Evolutionary conservation across 768 basidiomycete genomes (phyloP).

Genomic region (Boletus fagicola): DNA sequence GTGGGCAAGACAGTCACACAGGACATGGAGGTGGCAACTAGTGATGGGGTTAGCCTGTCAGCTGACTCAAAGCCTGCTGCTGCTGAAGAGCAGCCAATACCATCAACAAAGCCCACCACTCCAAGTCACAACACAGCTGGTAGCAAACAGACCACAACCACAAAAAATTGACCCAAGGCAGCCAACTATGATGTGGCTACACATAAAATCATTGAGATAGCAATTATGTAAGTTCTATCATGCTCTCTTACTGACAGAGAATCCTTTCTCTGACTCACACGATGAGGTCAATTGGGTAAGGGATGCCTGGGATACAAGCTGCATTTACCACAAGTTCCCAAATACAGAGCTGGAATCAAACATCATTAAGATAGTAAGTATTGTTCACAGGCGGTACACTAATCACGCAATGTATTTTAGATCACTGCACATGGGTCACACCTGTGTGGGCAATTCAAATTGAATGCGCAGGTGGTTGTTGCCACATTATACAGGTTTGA

Average conservation of each 20-base stretch:
- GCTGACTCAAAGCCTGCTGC: no score
- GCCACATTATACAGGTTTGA: neutral
- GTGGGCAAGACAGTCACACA: no score
- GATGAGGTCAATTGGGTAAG: neutral
- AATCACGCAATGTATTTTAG: neutral
- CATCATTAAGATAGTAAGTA: neutral
- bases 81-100: no score
- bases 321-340: neutral
- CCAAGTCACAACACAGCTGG: neutral
- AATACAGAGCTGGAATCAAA: neutral
- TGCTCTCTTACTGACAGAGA: neutral
- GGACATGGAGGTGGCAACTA: no score
- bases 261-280: neutral
- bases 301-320: neutral
- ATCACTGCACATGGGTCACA: no score
- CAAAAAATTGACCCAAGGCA: neutral
- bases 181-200: neutral
- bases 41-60: no score
- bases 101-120: no score
- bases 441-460: no score
- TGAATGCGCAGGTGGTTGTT: no score
- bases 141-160: neutral
- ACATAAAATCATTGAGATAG: neutral
- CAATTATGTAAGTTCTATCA: neutral
- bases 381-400: neutral